These are phyloP conservation scores for Pilobolus umbonatus DNA, from an alignment of 192 early-diverging fungal species.

Conservation along the genomic window DNA sequence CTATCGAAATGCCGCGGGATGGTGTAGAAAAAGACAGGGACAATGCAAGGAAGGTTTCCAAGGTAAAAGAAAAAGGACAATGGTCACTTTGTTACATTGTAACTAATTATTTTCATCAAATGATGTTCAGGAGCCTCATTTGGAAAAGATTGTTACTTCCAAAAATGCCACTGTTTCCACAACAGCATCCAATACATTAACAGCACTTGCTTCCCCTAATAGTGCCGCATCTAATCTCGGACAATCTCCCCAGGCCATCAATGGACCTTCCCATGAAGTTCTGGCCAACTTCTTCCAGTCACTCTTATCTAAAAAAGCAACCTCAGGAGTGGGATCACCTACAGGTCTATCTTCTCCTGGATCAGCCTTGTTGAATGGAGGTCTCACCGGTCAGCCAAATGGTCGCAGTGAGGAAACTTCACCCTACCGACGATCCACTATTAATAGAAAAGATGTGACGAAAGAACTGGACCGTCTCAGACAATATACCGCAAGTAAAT, in stretches of 20 bases:
- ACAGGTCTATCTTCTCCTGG: background rate
- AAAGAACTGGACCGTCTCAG: slow-evolving; percentile 32
- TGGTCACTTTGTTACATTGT: background rate
- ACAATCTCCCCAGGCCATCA: background rate
- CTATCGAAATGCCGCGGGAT: slow-evolving; percentile 26
- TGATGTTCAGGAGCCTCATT: background rate
- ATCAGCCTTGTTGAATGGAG: background rate
- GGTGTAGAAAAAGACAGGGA: slow-evolving; percentile 30
- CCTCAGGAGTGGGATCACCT: slow-evolving; percentile 2
- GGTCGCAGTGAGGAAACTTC: slow-evolving; percentile 15
- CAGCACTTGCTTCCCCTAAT: background rate
- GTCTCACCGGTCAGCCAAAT: background rate
- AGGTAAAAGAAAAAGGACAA: too few species aligned
- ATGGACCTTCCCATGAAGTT: slow-evolving; percentile 58
- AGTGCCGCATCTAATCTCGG: slow-evolving; percentile 5
- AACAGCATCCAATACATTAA: background rate
- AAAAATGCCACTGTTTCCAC: background rate
- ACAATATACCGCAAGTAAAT: slow-evolving; percentile 16
- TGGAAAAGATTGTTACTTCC: background rate
- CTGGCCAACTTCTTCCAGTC: slow-evolving; percentile 89
- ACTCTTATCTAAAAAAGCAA: slow-evolving; percentile 59
- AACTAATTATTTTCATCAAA: background rate
- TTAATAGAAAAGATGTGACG: slow-evolving; percentile 32
- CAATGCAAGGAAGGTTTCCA: slow-evolving; percentile 9
- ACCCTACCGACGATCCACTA: slow-evolving; percentile 8